Evolutionary conservation across 192 early-diverging fungal species (phyloP), one percentile per base, ranked within the genome.

Genomic region (Glomus cerebriforme): DNA sequence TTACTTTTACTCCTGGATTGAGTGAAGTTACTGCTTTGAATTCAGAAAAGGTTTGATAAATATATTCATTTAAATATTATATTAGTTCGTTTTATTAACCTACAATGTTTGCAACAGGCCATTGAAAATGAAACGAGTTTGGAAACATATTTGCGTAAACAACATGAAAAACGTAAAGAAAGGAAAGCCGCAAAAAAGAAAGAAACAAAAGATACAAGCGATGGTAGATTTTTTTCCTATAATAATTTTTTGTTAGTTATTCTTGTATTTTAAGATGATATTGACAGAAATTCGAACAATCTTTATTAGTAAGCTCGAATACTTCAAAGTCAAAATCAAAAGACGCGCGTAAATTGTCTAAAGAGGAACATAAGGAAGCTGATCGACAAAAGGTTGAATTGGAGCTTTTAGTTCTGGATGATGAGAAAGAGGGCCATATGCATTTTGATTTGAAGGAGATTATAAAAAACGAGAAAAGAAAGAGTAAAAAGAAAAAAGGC

Each of bases 1-100:
- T 99, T 73, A 96, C 96, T 15, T 99, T 99, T 79, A 89, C 93
- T 19, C 96, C 97, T 32, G 97, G 96, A 34, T 82, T 99, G 59
- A 95, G 91, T 78, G 93, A 95, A 81, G 86, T 84, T 31, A 88
- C 88, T 0, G 88, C 88, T 39, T 86, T 88, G 77, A 91, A 87
- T 76, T 85, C 89, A 62, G 87, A 75, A 62, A 58, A 73, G 37
- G 71, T 37, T 12, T 29, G 8, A 63, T 75, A 13, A 35, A 29
- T 58, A 43, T 12, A 15, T 54, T 49, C 27, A 47, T n/a, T 47
- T 47, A 24, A 72, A 15, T 19, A 72, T 72, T 47, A 47, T 72
- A 17, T 39, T 39, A n/a, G 22, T 39, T 69, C 26, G 3, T 9
- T 2, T 63, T 63, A 19, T 27, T 63, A 9, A 26, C 19, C 8